Evolutionary conservation across 331 rosid genomes (phyloP), one percentile per base, ranked within the genome.

Genomic region (Malus hybrid): DNA sequence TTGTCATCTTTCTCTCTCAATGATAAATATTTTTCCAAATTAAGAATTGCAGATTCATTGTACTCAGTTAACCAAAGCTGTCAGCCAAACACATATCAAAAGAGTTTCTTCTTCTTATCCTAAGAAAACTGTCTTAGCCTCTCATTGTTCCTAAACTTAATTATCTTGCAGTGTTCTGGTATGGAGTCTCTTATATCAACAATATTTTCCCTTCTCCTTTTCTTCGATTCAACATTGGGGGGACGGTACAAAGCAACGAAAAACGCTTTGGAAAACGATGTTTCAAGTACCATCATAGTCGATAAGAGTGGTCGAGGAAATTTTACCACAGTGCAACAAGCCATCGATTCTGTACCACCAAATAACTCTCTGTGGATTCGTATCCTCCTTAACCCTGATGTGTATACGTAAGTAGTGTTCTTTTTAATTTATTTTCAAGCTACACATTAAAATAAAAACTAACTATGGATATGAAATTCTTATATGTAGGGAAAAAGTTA

Each of bases 311-410:
- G 77, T 44, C 36, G 29, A 6, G 82, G 82, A 27, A 31, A 65
- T 7, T 78, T 78, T 57, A 31, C 48, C 18, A 71, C 62, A 0
- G 73, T 72, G 50, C 77, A 78, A 39, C 68, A 65, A 56, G 82
- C 77, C 62, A 65, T 78, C 31, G 82, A 78, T 72, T 71, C 82
- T n/a, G 32, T 78, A 31, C 82, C 77, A 10, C 5, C 24, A 42
- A 55, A 52, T 16, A 78, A 78, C 46, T 3, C 31, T 0, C 13
- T 8, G 16, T 72, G 77, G 82, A 54, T 4, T 36, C 73, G 31
- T 27, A 72, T 78, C 34, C 61, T 48, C 9, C 16, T 78, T 50
- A 72, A 29, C n/a, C 24, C 7, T 11, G 77, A 77, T 3, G 13
- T 42, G 57, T 78, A 72, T 62, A 46, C 7, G 77, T 65, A 71